Conservation (phyloP, 2,329 filamentous ascomycete species). For the Hypoxylon sp. region DNA sequence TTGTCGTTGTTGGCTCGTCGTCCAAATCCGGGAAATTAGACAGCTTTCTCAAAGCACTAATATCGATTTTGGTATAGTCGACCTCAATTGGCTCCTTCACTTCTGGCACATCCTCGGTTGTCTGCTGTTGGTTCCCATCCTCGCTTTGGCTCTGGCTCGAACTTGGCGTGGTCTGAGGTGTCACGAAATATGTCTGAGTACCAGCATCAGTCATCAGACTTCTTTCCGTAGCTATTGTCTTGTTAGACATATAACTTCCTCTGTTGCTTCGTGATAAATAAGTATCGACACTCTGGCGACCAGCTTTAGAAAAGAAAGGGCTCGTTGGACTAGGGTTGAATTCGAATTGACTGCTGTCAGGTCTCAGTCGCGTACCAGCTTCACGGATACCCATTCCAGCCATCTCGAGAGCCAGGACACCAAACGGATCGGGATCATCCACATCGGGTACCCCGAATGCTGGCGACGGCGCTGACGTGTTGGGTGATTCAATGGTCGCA, state of each 20-base stretch:
- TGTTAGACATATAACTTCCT: slow-evolving; percentile 80
- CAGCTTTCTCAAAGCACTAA: slow-evolving; percentile 63
- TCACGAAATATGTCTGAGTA: slow-evolving; percentile 71
- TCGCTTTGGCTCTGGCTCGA: slow-evolving; percentile 67
- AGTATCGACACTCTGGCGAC: slow-evolving; percentile 79
- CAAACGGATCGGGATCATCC: slow-evolving; percentile 92
- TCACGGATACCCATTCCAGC: slow-evolving; percentile 91
- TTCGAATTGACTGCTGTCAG: slow-evolving; percentile 84
- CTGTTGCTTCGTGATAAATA: slow-evolving; percentile 71
- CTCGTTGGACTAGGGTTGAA: slow-evolving; percentile 83
- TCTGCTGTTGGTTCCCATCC: slow-evolving; percentile 61
- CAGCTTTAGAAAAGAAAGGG: slow-evolving; percentile 71
- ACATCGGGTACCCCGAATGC: slow-evolving; percentile 82
- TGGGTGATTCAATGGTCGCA: slow-evolving; percentile 66
- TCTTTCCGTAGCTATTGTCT: slow-evolving; percentile 69
- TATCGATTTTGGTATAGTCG: slow-evolving; percentile 71
- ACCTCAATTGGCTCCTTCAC: slow-evolving; percentile 63
- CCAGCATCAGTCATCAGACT: slow-evolving; percentile 78
- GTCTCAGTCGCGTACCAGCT: slow-evolving; percentile 81
- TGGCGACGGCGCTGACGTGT: slow-evolving; percentile 55
- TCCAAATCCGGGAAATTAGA: slow-evolving; percentile 58
- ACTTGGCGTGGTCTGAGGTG: slow-evolving; percentile 68
- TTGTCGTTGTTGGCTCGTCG: slow-evolving; percentile 45
- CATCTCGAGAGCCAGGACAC: slow-evolving; percentile 89
- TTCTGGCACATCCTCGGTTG: slow-evolving; percentile 58